A percentile compares a stretch with the other conserved stretches of the same genome.
These are phyloP conservation scores for Monoraphidium neglectum DNA, from an alignment of 139 green algal species.

Conservation along the genomic window DNA sequence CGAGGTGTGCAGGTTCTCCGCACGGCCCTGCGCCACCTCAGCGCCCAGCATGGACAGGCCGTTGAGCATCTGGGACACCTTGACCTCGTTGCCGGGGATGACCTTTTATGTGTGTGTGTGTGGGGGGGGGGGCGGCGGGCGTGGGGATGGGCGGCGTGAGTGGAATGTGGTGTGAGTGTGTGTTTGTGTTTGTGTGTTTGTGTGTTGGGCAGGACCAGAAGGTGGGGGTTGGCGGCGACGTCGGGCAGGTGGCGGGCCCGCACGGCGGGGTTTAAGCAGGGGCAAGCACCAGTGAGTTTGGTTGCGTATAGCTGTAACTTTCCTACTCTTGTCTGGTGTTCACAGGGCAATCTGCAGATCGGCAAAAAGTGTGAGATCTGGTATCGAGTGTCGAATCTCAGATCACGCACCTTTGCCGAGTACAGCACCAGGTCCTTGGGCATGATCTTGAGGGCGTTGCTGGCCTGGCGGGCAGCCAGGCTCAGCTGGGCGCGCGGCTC, in stretches of 20 bases:
- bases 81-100: constrained; percentile 82
- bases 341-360: no score
- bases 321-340: no score
- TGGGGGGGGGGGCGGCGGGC: no score
- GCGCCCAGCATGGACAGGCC: constrained; percentile 73
- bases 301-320: no score
- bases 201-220: no score
- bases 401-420: constrained; percentile 71
- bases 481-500: constrained; percentile 88
- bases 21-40: constrained; percentile 73
- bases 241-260: no score
- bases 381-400: not conserved
- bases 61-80: constrained; percentile 97
- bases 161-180: no score
- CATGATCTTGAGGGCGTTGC: constrained; percentile 78
- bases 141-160: no score
- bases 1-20: constrained; percentile 84
- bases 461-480: constrained; percentile 76
- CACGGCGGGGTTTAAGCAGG: no score
- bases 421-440: constrained; percentile 91
- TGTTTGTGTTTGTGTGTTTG: no score
- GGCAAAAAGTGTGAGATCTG: not conserved
- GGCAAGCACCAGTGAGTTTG: no score
- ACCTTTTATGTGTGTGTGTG: constrained; percentile 50
- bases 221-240: no score